A percentile compares a stretch with the other conserved stretches of the same genome.
Evolutionary conservation across 306 rosid species (phyloP).

Genomic region (Corylus americana): DNA sequence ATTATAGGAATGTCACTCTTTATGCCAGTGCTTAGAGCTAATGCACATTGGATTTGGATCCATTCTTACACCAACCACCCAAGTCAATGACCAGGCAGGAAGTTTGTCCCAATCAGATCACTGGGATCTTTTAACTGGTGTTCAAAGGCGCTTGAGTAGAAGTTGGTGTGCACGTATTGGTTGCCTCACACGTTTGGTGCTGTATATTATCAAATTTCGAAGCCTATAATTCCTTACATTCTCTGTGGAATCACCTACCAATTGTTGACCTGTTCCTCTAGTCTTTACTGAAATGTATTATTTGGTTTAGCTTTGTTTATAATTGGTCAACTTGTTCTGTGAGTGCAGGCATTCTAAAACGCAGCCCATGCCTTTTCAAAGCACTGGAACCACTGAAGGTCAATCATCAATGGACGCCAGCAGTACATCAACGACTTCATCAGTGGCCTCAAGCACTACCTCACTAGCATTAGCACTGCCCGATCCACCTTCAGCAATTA

Average conservation of each 20-base stretch:
- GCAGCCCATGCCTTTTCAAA: constrained; percentile 40
- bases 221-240: not conserved
- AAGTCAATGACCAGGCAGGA: not conserved
- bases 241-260: not conserved
- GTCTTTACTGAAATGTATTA: not conserved
- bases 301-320: constrained; percentile 8
- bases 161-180: not conserved
- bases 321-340: constrained; percentile 24
- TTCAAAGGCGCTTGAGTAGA: not conserved
- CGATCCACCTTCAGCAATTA: constrained; percentile 60
- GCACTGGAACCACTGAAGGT: constrained; percentile 40
- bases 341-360: constrained; percentile 76
- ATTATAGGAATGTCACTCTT: constrained; percentile 12
- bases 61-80: not conserved
- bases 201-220: not conserved
- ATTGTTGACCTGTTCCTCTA: not conserved
- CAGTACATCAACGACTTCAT: constrained; percentile 28
- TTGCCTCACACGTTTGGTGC: not conserved
- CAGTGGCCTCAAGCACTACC: constrained; percentile 40
- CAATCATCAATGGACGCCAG: constrained; percentile 33
- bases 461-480: constrained; percentile 58
- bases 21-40: not conserved
- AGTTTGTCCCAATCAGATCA: not conserved
- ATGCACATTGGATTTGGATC: not conserved
- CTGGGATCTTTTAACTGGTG: not conserved